These are phyloP conservation scores for Saccharomycopsis vini DNA, from an alignment of 805 yeast genomes.

Conservation along the genomic window DNA sequence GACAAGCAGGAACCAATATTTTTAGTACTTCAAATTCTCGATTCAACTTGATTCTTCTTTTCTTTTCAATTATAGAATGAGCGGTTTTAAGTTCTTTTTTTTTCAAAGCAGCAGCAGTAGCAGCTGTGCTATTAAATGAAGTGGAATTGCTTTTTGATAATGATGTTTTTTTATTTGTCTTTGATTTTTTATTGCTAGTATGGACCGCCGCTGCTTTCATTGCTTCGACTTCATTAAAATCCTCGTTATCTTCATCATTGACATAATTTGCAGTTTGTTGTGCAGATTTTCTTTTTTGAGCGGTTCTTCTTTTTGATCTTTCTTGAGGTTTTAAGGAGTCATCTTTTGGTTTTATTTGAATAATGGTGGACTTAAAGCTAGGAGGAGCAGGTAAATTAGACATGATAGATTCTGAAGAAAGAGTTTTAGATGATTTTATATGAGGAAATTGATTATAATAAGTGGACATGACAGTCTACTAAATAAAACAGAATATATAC, in stretches of 20 bases:
- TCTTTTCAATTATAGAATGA: conserved; percentile 74
- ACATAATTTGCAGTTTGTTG: too few relatives aligned
- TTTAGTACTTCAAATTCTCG: conserved; percentile 77
- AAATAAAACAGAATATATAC: too few relatives aligned
- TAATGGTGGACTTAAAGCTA: conserved; percentile 37
- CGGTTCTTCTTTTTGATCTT: conserved; percentile 11
- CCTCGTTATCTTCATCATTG: neutral
- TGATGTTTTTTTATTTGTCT: neutral
- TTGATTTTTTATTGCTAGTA: too few relatives aligned
- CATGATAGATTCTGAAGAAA: too few relatives aligned
- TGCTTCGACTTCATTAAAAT: neutral
- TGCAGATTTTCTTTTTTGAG: conserved; percentile 3
- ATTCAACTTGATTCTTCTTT: conserved; percentile 70
- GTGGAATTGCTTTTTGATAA: too few relatives aligned
- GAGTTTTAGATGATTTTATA: too few relatives aligned
- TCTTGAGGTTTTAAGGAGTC: conserved; percentile 4
- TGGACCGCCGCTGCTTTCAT: too few relatives aligned
- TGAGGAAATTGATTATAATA: too few relatives aligned
- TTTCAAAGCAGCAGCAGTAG: conserved; percentile 22
- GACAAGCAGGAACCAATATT: conserved; percentile 70
- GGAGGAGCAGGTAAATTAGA: conserved; percentile 37
- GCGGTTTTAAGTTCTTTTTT: conserved; percentile 44
- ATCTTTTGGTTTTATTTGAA: conserved; percentile 30
- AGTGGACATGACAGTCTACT: too few relatives aligned
- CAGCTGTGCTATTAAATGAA: neutral